phyloP scores from a whole-genome alignment of 345 rosid species.

The Brassica cretica region DNA sequence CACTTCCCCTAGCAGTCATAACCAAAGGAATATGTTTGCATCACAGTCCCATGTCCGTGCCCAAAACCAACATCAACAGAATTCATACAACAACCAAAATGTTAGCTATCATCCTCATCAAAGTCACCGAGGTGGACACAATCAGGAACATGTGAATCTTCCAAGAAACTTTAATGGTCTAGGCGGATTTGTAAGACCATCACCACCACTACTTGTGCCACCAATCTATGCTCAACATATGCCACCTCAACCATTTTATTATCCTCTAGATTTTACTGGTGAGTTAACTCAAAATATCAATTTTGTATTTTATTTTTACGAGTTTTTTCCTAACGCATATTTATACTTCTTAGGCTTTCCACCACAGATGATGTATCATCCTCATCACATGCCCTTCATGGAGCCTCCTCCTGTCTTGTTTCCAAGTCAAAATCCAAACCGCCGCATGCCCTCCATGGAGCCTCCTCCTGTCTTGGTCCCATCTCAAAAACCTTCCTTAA shows the following conservation, averaged over 20 bases:
- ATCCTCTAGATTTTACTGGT: not conserved
- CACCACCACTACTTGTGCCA: not conserved
- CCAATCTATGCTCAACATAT: not conserved
- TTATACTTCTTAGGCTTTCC: not conserved
- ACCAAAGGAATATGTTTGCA: conserved; percentile 43
- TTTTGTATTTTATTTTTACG: not conserved
- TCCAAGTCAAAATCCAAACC: not conserved
- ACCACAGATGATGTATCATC: not conserved
- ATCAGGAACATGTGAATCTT: conserved; percentile 53
- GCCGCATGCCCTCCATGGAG: not conserved
- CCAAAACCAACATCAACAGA: conserved; percentile 54
- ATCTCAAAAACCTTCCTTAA: conserved; percentile 6
- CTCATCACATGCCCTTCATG: not conserved
- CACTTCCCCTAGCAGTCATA: conserved; percentile 14
- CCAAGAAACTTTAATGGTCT: conserved; percentile 47
- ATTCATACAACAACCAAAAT: conserved; percentile 53
- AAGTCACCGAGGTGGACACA: conserved; percentile 57
- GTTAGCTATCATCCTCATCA: conserved; percentile 49
- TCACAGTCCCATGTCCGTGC: conserved; percentile 44
- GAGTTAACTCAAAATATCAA: not conserved
- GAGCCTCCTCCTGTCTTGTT: not conserved
- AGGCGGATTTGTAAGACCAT: conserved; percentile 36
- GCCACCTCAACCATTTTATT: not conserved
- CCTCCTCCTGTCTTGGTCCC: not conserved
- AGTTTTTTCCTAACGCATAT: not conserved